These are phyloP conservation scores for Brasilioporus rufonigricans DNA, from an alignment of 768 basidiomycete species.

Conservation along the genomic window DNA sequence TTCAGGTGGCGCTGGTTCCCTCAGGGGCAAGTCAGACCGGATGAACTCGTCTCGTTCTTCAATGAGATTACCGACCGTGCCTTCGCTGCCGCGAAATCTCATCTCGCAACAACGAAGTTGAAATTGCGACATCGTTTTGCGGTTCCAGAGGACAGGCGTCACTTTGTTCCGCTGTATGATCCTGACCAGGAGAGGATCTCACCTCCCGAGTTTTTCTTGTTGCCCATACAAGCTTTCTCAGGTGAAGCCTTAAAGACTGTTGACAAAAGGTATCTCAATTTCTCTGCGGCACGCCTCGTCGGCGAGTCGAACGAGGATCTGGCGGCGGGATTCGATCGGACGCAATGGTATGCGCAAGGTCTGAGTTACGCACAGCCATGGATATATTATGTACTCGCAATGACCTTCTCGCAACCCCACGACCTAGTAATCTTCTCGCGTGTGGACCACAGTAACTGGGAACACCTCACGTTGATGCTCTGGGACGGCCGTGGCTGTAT, in stretches of 20 bases:
- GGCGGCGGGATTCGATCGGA: neutral
- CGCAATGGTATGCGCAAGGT: neutral
- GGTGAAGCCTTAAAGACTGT: neutral
- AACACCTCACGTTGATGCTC: neutral
- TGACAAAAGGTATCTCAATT: neutral
- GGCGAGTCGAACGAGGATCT: neutral
- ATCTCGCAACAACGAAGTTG: neutral
- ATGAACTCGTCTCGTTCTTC: conserved; percentile 3
- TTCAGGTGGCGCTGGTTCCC: conserved; percentile 5
- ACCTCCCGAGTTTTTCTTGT: conserved; percentile 12
- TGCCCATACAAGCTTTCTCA: conserved; percentile 13
- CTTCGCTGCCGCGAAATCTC: neutral
- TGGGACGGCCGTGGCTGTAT: neutral
- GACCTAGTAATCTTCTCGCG: neutral
- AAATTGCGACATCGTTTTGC: neutral
- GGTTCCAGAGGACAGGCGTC: neutral
- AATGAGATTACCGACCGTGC: conserved; percentile 7
- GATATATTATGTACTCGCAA: conserved; percentile 4
- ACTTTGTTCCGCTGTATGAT: neutral
- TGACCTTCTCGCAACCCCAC: neutral
- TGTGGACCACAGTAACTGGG: neutral
- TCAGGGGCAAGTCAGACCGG: neutral
- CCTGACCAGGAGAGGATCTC: neutral
- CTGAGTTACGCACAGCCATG: conserved; percentile 7
- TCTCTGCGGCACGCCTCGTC: neutral